Percentiles rank a stretch among this genome's conserved stretches.
These are phyloP conservation scores for Ophioceras dolichostomum DNA, from an alignment of 2,329 filamentous ascomycete species.

Conservation along the genomic window DNA sequence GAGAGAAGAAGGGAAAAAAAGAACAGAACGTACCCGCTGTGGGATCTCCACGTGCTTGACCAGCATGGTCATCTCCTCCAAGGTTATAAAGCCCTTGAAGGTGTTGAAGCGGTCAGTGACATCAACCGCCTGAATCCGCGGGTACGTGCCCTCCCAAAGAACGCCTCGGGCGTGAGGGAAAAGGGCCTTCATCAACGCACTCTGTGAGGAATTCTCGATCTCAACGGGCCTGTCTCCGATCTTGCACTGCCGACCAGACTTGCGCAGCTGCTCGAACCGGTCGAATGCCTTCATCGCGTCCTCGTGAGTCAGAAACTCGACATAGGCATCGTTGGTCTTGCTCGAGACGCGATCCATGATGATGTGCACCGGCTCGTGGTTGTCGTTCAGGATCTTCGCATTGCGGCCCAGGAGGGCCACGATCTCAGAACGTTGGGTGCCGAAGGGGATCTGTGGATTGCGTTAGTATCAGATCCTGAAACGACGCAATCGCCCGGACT, in stretches of 20 bases:
- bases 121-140: constrained; percentile 24
- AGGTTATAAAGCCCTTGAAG: constrained; percentile 48
- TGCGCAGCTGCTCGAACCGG: constrained; percentile 26
- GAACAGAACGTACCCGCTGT: constrained; percentile 38
- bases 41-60: constrained; percentile 51
- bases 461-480: not conserved
- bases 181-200: constrained; percentile 45
- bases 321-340: constrained; percentile 50
- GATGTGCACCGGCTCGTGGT: constrained; percentile 45
- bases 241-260: constrained; percentile 28
- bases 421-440: constrained; percentile 38
- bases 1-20: too few relatives aligned
- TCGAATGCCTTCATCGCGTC: constrained; percentile 42
- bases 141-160: constrained; percentile 36
- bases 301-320: constrained; percentile 40
- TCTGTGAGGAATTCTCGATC: constrained; percentile 43
- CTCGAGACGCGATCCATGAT: constrained; percentile 51
- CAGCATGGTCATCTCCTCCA: constrained; percentile 52
- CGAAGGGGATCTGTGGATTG: constrained; percentile 38
- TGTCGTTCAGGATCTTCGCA: constrained; percentile 39
- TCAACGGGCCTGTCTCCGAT: constrained; percentile 47
- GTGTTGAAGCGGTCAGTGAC: constrained; percentile 30
- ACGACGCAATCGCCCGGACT: not conserved
- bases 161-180: constrained; percentile 47
- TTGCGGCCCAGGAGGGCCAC: constrained; percentile 47